Base-by-base conservation (phyloP, 2,329 filamentous ascomycete genomes). In the Colletotrichum coccodes region DNA sequence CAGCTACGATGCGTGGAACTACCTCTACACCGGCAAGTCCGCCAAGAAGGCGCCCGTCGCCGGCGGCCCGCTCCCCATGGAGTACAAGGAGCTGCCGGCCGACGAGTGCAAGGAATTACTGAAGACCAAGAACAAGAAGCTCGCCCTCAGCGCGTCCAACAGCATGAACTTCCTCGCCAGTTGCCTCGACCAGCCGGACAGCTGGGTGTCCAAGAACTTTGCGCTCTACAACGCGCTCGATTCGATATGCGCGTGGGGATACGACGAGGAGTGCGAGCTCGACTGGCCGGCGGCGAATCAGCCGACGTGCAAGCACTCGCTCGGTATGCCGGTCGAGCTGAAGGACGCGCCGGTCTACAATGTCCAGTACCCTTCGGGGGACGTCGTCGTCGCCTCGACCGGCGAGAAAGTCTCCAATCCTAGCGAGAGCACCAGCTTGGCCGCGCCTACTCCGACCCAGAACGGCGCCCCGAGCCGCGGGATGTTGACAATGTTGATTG, bases 1-100 rank as follows among this genome's bases (percentile, higher is more conserved):
- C 76, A 79, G 76, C 71, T 87, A 86, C 77, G 85, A 87, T 65
- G 84, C 84, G 26, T 87, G 83, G 83, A 85, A 84, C 77, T 84
- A 84, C 71, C 81, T 87, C 16, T 75, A 79, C 69, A 83, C 81
- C 12, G 84, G 84, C 42, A 72, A 80, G 58, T 77, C 80, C 3
- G 87, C 87, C 4, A 79, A 79, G 2, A 75, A 81, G 16, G 76
- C 82, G 52, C 86, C 86, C 30, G 78, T 76, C 3, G 75, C 79
- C 2, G 87, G 87, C 54, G 87, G 86, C 23, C 79, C 79, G 12
- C 72, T 87, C 26, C 76, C 79, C 23, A 88, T 88, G 79, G 76
- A 81, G 16, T 85, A 79, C 69, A 80, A 83, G 70, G 76, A 80
- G 64, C 83, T 83, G 38, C 79, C 80, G 64, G 80, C 82, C 30